Evolutionary conservation across 176 grass and related monocot genomes (phyloP).

Genomic region (Oryza nivara): DNA sequence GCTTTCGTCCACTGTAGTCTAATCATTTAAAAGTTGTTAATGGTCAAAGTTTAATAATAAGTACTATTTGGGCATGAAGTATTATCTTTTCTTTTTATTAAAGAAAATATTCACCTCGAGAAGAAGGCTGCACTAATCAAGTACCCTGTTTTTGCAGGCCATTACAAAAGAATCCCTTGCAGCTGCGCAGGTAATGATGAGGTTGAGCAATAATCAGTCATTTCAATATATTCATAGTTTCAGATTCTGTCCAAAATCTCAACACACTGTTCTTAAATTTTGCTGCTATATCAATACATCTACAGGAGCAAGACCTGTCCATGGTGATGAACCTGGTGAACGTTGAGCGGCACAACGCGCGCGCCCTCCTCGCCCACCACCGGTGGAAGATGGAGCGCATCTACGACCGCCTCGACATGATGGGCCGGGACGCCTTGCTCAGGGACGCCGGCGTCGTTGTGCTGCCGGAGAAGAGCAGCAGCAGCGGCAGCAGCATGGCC

Average conservation of each 20-base stretch:
- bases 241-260: too few relatives aligned
- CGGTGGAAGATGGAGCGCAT: constrained; percentile 38
- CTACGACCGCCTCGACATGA: not conserved
- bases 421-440: constrained; percentile 40
- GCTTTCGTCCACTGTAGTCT: too few relatives aligned
- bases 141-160: not conserved
- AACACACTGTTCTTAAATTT: not conserved
- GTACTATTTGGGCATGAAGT: too few relatives aligned
- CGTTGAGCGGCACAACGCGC: constrained; percentile 25
- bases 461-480: constrained; percentile 11
- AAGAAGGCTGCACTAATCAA: not conserved
- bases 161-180: constrained; percentile 31
- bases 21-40: too few relatives aligned
- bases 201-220: not conserved
- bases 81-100: not conserved
- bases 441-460: constrained; percentile 48
- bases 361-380: constrained; percentile 38
- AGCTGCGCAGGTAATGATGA: constrained; percentile 33
- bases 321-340: constrained; percentile 37
- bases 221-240: too few relatives aligned
- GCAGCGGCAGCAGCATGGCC: too few relatives aligned
- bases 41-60: too few relatives aligned
- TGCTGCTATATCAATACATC: not conserved
- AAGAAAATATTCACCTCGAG: not conserved
- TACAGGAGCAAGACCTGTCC: constrained; percentile 32